Base-by-base conservation (phyloP, 495 filamentous ascomycete genomes). In the Penicillium ochrochloron region DNA sequence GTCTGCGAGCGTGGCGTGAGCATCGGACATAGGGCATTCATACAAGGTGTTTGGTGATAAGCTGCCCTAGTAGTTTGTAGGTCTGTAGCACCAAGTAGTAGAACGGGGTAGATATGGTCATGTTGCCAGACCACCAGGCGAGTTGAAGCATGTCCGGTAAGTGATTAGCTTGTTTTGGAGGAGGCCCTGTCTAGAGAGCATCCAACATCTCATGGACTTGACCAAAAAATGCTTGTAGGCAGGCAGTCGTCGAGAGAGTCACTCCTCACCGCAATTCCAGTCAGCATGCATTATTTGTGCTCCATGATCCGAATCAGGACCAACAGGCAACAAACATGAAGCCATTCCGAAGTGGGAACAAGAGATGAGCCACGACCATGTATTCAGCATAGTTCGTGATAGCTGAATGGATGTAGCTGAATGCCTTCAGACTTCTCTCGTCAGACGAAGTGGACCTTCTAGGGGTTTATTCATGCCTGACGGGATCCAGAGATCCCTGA, bases 1-100 rank as follows among this genome's bases (percentile, higher is more conserved):
- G 55, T 68, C 44, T 66, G 66, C 54, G 53, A 69, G 63, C 46
- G 46, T 71, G 66, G 63, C 58, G 57, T 70, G 63, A 57, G 61
- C 63, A 56, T 66, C 58, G 63, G 59, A 58, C 54, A 66, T 62
- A 64, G 61, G 60, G 29, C 51, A 66, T 71, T 56, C 58, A 58
- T 64, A 61, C 34, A 64, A 61, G 60, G 60, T 58, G 50, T 69
- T 59, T 48, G 62, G 37, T 29, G 50, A 27, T 59, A 46, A 50
- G 25, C 46, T 58, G 53, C 60, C 37, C 21, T 48, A 29, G 39
- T 59, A 59, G 65, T 15, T 23, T 15, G 48, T 52, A 52, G 31
- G 12, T 52, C 15, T 17, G 51, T 35, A 56, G 51, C 15, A 52
- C 25, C 25, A 15, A 31, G 14, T 39, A 15, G 35, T 35, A 37